Evolutionary conservation across 2,329 filamentous ascomycete genomes (phyloP), one percentile per base, ranked within the genome.

Genomic region (Ophiostoma ips): DNA sequence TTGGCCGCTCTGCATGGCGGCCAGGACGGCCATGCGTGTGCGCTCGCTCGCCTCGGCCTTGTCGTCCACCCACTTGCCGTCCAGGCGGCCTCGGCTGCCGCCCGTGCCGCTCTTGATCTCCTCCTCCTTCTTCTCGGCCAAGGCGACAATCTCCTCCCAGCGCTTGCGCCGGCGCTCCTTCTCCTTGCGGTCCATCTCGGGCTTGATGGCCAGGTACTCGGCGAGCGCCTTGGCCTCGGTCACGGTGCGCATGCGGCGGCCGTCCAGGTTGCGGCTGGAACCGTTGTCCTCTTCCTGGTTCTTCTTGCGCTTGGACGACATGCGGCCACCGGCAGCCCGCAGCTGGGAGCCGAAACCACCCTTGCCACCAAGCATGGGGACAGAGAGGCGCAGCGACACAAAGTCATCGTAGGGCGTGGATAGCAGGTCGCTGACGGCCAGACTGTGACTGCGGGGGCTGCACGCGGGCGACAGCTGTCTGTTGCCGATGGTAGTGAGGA

Each of bases 271-370:
- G 55, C 92, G 81, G 62, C 87, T 95, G 2, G 89, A 95, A 21
- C 81, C 89, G 60, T 94, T 90, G 54, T 87, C 82, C 35, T 94
- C 87, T 49, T 79, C 82, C 58, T 85, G 79, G 44, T 83, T 83
- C 73, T 90, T 92, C 71, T 94, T 94, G 58, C 81, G 79, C 60
- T 78, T 77, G n/a, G 86, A 90, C 2, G 88, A 94, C 92, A 98
- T 98, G 69, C 94, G 90, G 37, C 94, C 92, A 62, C 94, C 92
- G 3, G 92, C 92, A 0, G 94, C 92, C 62, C 94, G 87, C 35
- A 98, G 80, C 65, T 98, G 94, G 2, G 90, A 96, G 49, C 92
- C 92, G 63, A 98, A 98, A 61, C 92, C 92, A 66, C 92, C 92
- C 64, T 98, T 98, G 63, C 94, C 94, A 69, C 94, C 92, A 58